These are phyloP conservation scores for Ganoderma lucidum DNA, from an alignment of 1,284 basidiomycete species.

Conservation along the genomic window DNA sequence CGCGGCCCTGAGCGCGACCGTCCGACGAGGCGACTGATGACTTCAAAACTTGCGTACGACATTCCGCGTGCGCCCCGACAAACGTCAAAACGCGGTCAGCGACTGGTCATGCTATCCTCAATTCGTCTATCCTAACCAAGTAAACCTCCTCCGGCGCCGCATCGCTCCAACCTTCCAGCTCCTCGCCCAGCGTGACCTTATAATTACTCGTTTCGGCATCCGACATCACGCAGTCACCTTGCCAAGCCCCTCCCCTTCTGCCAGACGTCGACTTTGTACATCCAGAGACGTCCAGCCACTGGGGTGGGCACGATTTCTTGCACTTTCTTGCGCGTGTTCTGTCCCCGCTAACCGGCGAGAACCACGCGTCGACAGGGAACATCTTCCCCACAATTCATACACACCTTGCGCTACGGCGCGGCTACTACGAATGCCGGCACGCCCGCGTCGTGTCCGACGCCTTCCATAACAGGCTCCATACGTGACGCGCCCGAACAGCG, in stretches of 20 bases:
- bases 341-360: neutral
- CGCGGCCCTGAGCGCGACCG: neutral
- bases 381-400: neutral
- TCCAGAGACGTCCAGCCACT: neutral
- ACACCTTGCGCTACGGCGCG: neutral
- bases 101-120: slow-evolving; percentile 10
- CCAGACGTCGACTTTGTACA: neutral
- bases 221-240: neutral
- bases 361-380: neutral
- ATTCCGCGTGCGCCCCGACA: neutral
- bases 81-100: slow-evolving; percentile 1
- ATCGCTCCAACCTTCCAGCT: neutral
- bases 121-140: slow-evolving; percentile 4
- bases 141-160: neutral
- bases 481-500: neutral
- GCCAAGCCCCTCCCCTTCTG: neutral
- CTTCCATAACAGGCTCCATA: neutral
- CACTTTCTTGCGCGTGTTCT: neutral
- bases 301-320: neutral
- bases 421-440: neutral
- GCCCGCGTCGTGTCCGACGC: neutral
- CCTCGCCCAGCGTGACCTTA: neutral
- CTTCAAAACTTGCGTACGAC: neutral
- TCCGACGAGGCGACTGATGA: neutral
- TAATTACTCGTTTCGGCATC: neutral